phyloP scores from a whole-genome alignment of 2,329 filamentous ascomycete species.

The Fusarium sp. region DNA sequence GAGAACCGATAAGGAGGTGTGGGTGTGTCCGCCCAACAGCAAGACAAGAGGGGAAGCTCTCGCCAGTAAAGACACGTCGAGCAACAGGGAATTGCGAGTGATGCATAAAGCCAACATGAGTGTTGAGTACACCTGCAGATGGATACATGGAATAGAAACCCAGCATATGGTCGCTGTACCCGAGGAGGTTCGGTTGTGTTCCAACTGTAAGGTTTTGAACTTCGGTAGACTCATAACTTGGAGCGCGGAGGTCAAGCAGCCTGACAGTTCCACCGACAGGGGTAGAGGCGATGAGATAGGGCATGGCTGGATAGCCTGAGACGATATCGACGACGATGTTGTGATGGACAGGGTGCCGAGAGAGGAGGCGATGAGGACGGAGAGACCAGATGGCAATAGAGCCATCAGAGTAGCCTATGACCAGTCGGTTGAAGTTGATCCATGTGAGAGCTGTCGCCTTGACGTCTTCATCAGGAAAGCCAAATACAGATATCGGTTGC shows the following conservation, averaged over 20 bases:
- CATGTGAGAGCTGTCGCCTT: slow-evolving; percentile 64
- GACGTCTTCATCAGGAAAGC: slow-evolving; percentile 58
- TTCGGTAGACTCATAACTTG: slow-evolving; percentile 63
- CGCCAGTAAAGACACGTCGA: slow-evolving; percentile 61
- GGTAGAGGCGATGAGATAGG: slow-evolving; percentile 63
- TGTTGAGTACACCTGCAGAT: slow-evolving; percentile 62
- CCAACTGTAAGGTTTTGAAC: slow-evolving; percentile 60
- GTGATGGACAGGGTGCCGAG: slow-evolving; percentile 63
- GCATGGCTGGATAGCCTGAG: slow-evolving; percentile 65
- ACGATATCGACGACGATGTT: slow-evolving; percentile 63
- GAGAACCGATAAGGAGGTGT: slow-evolving; percentile 61
- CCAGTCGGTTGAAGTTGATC: slow-evolving; percentile 64
- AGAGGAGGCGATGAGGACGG: slow-evolving; percentile 58
- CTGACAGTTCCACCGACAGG: slow-evolving; percentile 64
- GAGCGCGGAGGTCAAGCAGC: slow-evolving; percentile 62
- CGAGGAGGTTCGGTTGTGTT: slow-evolving; percentile 62
- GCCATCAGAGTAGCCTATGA: slow-evolving; percentile 65
- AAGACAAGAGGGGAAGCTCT: slow-evolving; percentile 61
- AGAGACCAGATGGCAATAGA: slow-evolving; percentile 66
- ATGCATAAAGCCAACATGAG: slow-evolving; percentile 62
- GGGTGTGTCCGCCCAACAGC: slow-evolving; percentile 62
- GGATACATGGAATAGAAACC: slow-evolving; percentile 64
- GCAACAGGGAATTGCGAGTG: slow-evolving; percentile 62
- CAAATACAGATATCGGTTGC: slow-evolving; percentile 55
- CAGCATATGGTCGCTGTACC: slow-evolving; percentile 64